A percentile compares a stretch with the other conserved stretches of the same genome.
phyloP scores from a whole-genome alignment of 1,139 yeast species.

The Pichia inconspicua region DNA sequence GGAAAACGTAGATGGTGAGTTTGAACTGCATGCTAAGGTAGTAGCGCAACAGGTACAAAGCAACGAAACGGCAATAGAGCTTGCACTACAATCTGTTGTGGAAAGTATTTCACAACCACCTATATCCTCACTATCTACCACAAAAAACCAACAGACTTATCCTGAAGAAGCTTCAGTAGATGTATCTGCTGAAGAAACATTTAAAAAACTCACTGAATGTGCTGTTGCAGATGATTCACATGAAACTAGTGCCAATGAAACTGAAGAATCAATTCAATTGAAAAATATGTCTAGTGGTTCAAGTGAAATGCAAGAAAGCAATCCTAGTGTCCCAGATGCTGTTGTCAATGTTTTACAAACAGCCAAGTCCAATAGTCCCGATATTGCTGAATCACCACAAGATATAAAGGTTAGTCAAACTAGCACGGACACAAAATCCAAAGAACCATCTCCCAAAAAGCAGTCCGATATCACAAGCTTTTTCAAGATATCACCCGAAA shows the following conservation, averaged over 20 bases:
- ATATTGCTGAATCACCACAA: neutral
- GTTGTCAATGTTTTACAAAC: neutral
- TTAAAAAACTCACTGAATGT: neutral
- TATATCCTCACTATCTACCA: too few relatives aligned
- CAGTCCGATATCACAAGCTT: constrained; percentile 12
- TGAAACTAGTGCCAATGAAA: neutral
- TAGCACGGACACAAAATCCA: neutral
- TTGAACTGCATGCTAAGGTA: too few relatives aligned
- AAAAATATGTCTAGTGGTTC: too few relatives aligned
- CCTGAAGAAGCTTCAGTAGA: neutral
- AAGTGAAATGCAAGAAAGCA: neutral
- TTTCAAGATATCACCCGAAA: constrained; percentile 10
- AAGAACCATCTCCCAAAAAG: neutral
- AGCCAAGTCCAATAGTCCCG: neutral
- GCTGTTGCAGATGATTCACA: neutral
- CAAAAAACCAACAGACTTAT: too few relatives aligned
- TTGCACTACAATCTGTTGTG: neutral
- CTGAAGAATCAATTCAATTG: neutral
- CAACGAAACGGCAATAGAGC: neutral
- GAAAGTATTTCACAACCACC: neutral
- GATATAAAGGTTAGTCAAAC: neutral
- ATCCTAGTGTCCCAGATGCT: neutral
- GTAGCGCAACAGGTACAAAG: neutral
- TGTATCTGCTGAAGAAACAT: neutral
- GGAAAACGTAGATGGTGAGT: too few relatives aligned